Conservation (phyloP, 129 eudicot genomes). For the Helianthus annuus region DNA sequence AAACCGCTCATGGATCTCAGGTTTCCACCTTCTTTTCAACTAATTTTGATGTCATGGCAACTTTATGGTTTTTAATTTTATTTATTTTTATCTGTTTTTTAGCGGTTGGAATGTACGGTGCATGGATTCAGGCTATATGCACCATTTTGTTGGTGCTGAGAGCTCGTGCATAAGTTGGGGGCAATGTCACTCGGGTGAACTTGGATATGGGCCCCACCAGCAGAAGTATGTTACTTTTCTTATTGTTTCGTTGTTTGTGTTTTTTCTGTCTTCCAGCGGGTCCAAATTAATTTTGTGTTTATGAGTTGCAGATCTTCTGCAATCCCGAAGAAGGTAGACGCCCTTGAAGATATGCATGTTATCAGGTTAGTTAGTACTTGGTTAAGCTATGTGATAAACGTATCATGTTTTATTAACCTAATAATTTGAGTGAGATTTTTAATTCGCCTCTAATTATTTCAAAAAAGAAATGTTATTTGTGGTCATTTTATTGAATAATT, state of each 20-base stretch:
- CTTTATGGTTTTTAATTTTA: neutral
- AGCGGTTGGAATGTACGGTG: slow-evolving; percentile 92
- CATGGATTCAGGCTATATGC: slow-evolving; percentile 88
- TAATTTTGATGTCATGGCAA: neutral
- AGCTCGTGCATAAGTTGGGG: slow-evolving; percentile 98
- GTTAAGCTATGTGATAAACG: neutral
- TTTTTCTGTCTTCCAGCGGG: neutral
- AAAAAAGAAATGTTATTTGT: too few species aligned
- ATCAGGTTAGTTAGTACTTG: slow-evolving; percentile 66
- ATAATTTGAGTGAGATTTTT: too few species aligned
- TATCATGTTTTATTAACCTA: too few species aligned
- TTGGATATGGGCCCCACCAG: slow-evolving; percentile 85
- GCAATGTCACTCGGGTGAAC: slow-evolving; percentile 84
- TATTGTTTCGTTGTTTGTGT: neutral
- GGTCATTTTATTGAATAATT: too few species aligned
- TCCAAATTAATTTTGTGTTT: neutral
- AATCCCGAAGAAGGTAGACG: slow-evolving; percentile 78
- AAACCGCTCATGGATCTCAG: slow-evolving; percentile 97
- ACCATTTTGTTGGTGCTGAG: slow-evolving; percentile 96
- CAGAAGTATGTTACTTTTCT: slow-evolving; percentile 62
- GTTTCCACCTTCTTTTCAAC: slow-evolving; percentile 30
- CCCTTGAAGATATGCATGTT: slow-evolving; percentile 96
- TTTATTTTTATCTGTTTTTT: slow-evolving; percentile 3
- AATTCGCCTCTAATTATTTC: too few species aligned
- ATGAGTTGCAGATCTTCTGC: slow-evolving; percentile 70